Evolutionary conservation across 139 green algal genomes (phyloP).

Genomic region (Edaphochlamys debaryana): DNA sequence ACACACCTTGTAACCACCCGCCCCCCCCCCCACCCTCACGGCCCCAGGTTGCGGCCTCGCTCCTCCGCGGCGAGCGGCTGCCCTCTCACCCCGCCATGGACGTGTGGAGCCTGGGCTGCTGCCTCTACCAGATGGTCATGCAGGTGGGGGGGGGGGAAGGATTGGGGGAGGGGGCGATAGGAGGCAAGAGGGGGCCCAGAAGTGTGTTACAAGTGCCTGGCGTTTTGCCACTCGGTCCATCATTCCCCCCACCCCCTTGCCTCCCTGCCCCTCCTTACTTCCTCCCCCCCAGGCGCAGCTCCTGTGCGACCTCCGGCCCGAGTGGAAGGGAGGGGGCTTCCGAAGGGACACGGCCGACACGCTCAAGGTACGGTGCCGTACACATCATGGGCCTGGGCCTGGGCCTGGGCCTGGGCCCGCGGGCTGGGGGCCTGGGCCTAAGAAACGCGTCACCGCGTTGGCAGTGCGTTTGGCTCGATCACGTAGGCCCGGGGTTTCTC

Average conservation of each 20-base stretch:
- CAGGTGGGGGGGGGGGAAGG: background rate
- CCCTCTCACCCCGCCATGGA: background rate
- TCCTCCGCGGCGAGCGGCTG: background rate
- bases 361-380: no score
- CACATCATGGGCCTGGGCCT: background rate
- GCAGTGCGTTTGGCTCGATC: no score
- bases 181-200: no score
- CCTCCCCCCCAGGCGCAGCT: background rate
- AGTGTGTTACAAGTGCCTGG: no score
- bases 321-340: background rate
- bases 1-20: no score
- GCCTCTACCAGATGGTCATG: slow-evolving; percentile 22
- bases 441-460: no score
- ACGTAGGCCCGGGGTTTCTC: no score
- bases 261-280: no score
- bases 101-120: slow-evolving; percentile 14
- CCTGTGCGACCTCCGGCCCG: background rate
- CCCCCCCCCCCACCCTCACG: no score
- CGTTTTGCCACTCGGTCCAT: no score
- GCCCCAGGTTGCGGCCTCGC: background rate
- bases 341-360: background rate
- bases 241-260: background rate
- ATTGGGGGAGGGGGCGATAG: no score
- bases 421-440: no score
- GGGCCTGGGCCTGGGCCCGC: background rate